These are phyloP conservation scores for Paecilomyces variotii DNA, from an alignment of 2,329 filamentous ascomycete genomes.

Conservation along the genomic window DNA sequence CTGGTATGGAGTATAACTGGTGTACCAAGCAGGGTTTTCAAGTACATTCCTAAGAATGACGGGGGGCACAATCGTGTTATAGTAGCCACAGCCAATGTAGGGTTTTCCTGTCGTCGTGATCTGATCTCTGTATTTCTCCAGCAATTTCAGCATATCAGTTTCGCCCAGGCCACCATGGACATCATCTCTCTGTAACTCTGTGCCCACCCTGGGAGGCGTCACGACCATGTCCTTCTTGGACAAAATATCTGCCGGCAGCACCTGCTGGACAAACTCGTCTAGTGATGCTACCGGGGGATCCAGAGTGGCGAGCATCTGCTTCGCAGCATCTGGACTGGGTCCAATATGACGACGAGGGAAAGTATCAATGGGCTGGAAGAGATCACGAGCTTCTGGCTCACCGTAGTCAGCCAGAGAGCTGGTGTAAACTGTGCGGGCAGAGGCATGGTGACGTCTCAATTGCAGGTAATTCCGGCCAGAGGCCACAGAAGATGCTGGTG, in stretches of 20 bases:
- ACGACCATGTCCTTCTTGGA: constrained; percentile 57
- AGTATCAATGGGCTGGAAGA: constrained; percentile 44
- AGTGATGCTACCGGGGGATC: constrained; percentile 65
- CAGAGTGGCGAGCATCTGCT: constrained; percentile 71
- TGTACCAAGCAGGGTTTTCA: constrained; percentile 94
- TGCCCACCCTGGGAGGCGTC: constrained; percentile 36
- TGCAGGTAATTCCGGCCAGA: constrained; percentile 22
- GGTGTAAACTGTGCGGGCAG: constrained; percentile 58
- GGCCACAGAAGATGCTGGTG: constrained; percentile 21
- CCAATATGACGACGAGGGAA: constrained; percentile 85
- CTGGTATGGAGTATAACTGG: constrained; percentile 95
- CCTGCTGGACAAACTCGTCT: constrained; percentile 77
- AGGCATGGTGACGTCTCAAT: constrained; percentile 13
- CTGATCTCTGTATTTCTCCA: constrained; percentile 38
- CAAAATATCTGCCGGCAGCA: constrained; percentile 72
- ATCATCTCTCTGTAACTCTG: constrained; percentile 32
- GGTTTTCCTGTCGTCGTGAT: constrained; percentile 55
- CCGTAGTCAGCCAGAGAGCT: constrained; percentile 87
- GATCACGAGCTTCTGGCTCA: constrained; percentile 28
- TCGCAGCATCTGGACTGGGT: constrained; percentile 59
- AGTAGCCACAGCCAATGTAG: constrained; percentile 84
- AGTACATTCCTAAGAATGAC: constrained; percentile 90
- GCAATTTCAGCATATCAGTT: constrained; percentile 34
- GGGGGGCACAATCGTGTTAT: constrained; percentile 73
- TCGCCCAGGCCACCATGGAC: constrained; percentile 40